Evolutionary conservation across 352 stramenopile species (phyloP).

Genomic region (Albugo candida): DNA sequence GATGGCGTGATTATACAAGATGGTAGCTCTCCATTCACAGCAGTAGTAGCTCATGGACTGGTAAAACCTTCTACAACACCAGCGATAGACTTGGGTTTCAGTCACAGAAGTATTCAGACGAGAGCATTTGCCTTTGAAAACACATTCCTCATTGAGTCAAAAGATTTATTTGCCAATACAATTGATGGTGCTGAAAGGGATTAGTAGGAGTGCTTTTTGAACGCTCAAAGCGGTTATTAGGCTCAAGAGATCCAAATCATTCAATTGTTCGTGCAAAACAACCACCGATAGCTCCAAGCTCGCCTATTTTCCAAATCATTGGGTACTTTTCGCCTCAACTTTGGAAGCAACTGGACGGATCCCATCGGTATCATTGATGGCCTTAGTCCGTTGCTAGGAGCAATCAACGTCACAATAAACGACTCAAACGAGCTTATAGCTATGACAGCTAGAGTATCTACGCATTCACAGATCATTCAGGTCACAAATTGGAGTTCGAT

Average conservation of each 20-base stretch:
- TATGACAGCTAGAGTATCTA: constrained; percentile 35
- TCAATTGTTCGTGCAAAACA: constrained; percentile 53
- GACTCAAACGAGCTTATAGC: constrained; percentile 58
- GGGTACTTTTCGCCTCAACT: constrained; percentile 59
- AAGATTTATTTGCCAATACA: constrained; percentile 82
- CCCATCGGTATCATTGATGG: constrained; percentile 45
- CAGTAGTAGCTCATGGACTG: constrained; percentile 36
- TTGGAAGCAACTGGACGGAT: constrained; percentile 35
- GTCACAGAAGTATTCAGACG: too few relatives aligned
- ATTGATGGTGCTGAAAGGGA: too few relatives aligned
- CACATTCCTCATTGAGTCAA: constrained; percentile 84
- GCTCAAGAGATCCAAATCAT: constrained; percentile 83
- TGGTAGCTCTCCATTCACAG: constrained; percentile 30
- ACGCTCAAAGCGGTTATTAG: constrained; percentile 25
- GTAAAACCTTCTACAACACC: too few relatives aligned
- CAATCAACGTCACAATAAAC: constrained; percentile 77
- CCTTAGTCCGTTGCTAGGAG: constrained; percentile 60
- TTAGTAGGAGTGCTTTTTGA: too few relatives aligned
- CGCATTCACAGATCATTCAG: too few relatives aligned
- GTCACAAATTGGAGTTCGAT: constrained; percentile 9
- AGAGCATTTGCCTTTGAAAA: too few relatives aligned
- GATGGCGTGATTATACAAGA: constrained; percentile 14
- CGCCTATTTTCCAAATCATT: too few relatives aligned
- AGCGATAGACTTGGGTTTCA: too few relatives aligned
- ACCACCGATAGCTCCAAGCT: too few relatives aligned